Percentiles rank a stretch among this genome's conserved stretches.
These are phyloP conservation scores for Suhomyces yuchorum DNA, from an alignment of 1,139 yeast species.

Conservation along the genomic window DNA sequence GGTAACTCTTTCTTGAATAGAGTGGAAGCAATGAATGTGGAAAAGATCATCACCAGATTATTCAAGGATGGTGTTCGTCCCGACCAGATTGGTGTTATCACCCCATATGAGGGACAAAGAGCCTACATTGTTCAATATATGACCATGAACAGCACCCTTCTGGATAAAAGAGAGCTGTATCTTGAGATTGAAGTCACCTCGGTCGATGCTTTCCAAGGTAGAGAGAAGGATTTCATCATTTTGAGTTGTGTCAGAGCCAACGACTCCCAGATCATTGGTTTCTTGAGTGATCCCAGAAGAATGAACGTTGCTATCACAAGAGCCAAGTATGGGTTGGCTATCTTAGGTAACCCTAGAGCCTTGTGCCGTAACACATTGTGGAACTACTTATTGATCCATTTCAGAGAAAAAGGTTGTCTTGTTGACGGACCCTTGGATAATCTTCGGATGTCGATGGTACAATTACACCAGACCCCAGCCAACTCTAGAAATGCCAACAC, in stretches of 20 bases:
- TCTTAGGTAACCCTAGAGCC: conserved; percentile 84
- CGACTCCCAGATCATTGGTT: conserved; percentile 80
- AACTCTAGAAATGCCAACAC: conserved; percentile 3
- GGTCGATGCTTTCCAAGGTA: conserved; percentile 95
- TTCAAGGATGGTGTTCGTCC: conserved; percentile 82
- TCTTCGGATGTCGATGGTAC: conserved; percentile 72
- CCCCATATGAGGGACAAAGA: conserved; percentile 95
- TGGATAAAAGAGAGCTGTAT: conserved; percentile 61
- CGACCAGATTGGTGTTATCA: conserved; percentile 84
- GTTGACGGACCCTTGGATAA: conserved; percentile 92
- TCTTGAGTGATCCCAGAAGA: conserved; percentile 86
- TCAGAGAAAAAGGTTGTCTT: conserved; percentile 80
- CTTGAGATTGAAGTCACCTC: conserved; percentile 82
- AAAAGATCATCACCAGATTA: conserved; percentile 70
- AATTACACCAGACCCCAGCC: conserved; percentile 30
- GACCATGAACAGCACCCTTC: conserved; percentile 68
- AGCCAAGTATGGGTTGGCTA: conserved; percentile 81
- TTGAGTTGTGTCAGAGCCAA: conserved; percentile 91
- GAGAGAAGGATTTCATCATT: conserved; percentile 90
- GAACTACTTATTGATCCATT: conserved; percentile 78
- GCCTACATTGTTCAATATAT: conserved; percentile 80
- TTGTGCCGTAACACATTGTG: conserved; percentile 73
- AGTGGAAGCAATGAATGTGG: conserved; percentile 90
- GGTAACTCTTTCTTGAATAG: conserved; percentile 88
- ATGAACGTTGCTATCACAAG: conserved; percentile 91